Conservation (phyloP, 768 basidiomycete species). For the Trametes sanguinea region DNA sequence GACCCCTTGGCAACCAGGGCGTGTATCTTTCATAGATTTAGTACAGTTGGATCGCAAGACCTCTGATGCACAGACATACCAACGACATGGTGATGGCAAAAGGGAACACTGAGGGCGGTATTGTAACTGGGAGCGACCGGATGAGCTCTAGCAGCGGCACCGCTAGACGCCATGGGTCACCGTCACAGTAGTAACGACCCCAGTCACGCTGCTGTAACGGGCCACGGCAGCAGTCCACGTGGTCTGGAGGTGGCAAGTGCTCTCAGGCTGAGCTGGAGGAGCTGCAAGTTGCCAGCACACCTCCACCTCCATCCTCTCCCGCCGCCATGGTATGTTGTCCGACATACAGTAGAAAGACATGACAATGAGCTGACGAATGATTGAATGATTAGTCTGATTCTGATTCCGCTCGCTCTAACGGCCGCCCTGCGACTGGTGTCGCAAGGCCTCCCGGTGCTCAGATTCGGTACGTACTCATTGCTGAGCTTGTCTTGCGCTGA, state of each 20-base stretch:
- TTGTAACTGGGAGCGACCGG: background rate
- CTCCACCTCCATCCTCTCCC: slow-evolving; percentile 20
- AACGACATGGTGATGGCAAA: slow-evolving; percentile 28
- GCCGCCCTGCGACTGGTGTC: slow-evolving; percentile 44
- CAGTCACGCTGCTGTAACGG: background rate
- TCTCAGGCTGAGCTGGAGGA: slow-evolving; percentile 3
- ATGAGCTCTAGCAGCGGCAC: background rate
- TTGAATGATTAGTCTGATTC: slow-evolving; percentile 69
- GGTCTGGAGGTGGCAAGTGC: slow-evolving; percentile 13
- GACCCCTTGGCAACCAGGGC: slow-evolving; percentile 79
- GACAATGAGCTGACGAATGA: no score
- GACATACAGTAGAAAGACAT: background rate
- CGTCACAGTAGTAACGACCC: slow-evolving; percentile 6
- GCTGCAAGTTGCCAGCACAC: slow-evolving; percentile 31
- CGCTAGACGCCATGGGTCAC: slow-evolving; percentile 7
- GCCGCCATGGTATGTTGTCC: slow-evolving; percentile 37
- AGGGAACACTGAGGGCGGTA: background rate
- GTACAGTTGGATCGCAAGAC: background rate
- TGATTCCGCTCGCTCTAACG: slow-evolving; percentile 52
- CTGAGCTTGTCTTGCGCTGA: no score
- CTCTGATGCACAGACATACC: slow-evolving; percentile 18
- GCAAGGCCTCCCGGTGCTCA: slow-evolving; percentile 79
- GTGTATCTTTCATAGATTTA: slow-evolving; percentile 49
- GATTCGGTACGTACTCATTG: slow-evolving; percentile 62
- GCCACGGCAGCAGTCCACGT: slow-evolving; percentile 22